phyloP scores from a whole-genome alignment of 441 rosid genomes.

The Cnidoscolus chayamansa region DNA sequence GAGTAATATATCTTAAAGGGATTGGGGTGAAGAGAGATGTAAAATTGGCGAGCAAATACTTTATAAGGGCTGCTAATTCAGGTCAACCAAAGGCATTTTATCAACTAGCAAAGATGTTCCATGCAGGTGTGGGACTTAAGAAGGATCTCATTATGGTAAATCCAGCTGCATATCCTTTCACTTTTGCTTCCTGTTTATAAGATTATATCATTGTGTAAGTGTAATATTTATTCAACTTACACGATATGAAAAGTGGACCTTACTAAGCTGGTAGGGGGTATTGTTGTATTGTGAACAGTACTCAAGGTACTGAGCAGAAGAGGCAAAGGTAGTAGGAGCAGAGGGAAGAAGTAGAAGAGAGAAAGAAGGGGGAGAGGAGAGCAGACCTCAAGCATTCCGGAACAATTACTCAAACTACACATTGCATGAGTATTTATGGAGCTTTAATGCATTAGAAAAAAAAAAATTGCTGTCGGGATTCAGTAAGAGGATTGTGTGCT shows the following conservation, averaged over 20 bases:
- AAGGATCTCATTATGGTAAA: constrained; percentile 73
- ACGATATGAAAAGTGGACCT: too few species aligned
- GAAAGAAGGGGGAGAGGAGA: too few species aligned
- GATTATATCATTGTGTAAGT: neutral
- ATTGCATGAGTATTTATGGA: too few species aligned
- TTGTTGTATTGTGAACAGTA: too few species aligned
- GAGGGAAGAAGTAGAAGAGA: too few species aligned
- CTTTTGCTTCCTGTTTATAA: neutral
- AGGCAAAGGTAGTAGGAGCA: too few species aligned
- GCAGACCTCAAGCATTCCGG: too few species aligned
- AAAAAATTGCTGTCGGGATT: neutral
- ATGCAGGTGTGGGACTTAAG: constrained; percentile 89
- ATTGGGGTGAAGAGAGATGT: constrained; percentile 89
- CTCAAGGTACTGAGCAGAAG: too few species aligned
- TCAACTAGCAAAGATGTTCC: constrained; percentile 99
- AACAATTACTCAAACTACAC: too few species aligned
- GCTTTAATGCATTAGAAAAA: neutral
- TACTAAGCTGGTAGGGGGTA: too few species aligned
- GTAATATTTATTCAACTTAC: too few species aligned
- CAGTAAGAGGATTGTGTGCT: neutral
- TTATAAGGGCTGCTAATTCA: constrained; percentile 79
- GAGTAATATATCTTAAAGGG: constrained; percentile 84
- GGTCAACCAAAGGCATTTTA: constrained; percentile 98
- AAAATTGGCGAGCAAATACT: constrained; percentile 65
- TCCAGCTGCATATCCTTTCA: neutral